Base-by-base conservation (phyloP, 495 filamentous ascomycete species). In the Hamigera avellanea region DNA sequence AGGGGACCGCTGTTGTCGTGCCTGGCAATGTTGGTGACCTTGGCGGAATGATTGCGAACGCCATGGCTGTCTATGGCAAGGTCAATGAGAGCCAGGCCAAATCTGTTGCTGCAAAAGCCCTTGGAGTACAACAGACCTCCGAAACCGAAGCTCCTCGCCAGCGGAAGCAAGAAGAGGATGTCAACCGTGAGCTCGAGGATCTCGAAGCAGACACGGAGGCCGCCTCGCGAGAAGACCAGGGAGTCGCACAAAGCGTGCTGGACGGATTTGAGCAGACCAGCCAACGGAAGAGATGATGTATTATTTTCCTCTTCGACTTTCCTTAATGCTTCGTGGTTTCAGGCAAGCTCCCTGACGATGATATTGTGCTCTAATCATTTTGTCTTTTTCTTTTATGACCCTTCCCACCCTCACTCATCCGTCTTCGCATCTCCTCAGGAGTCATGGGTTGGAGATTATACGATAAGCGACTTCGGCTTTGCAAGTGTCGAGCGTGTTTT, bases 11-110 rank as follows among this genome's bases (percentile, higher is more conserved):
- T 2, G 81, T 96, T 15, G 83, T 98, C 19, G 88, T 98, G 7
- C 91, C 91, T 1, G 91, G 93, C 0, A 95, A 98, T 57, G 82
- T 96, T 25, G 91, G 93, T n/a, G 91, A 98, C 56, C 81, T 98
- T 36, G 81, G 84, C 15, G 79, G 86, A 19, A 95, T 98, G 93
- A 95, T 98, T 63, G 86, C 93, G 17, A 93, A 81, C 23, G 91
- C 87, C 4, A 80, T 98, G 73, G 81, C 85, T 19, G 86, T 98
- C 19, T 98, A 95, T 59, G 86, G 91, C 19, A 94, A 93, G 54
- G 83, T 98, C 30, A 86, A 75, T 42, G 75, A 88, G 39, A 73
- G 75, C n/a, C 93, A 95, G 66, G 73, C 76, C 26, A 79, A 74
- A 53, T 62, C 62, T 7, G 63, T 81, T 53, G 79, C 80, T 2